These are phyloP conservation scores for Cladorrhinum samala DNA, from an alignment of 495 filamentous ascomycete genomes.

Conservation along the genomic window DNA sequence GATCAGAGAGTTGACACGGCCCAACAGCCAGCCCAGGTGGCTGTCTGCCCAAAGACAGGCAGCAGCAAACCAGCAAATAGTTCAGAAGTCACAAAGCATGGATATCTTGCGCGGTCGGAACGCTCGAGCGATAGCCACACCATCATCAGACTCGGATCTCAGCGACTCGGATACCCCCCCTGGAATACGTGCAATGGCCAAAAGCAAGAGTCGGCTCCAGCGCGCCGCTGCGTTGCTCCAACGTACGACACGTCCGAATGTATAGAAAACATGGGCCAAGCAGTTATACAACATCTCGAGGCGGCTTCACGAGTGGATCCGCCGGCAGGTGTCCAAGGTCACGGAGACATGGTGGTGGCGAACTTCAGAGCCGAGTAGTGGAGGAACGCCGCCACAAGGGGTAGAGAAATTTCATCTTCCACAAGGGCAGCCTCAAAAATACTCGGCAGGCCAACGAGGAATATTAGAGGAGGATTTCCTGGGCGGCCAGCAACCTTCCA, in stretches of 20 bases:
- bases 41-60: constrained; percentile 6
- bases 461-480: too few species aligned
- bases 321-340: not conserved
- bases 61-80: not conserved
- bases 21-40: constrained; percentile 4
- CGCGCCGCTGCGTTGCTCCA: constrained; percentile 21
- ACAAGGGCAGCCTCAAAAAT: too few species aligned
- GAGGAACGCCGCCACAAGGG: too few species aligned
- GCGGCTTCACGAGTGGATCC: not conserved
- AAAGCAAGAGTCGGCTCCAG: constrained; percentile 17
- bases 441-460: too few species aligned
- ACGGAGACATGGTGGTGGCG: not conserved
- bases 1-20: not conserved
- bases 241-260: constrained; percentile 11
- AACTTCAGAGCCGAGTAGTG: not conserved
- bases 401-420: too few species aligned
- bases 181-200: constrained; percentile 1
- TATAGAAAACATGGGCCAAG: constrained; percentile 8
- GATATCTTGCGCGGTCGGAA: not conserved
- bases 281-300: not conserved
- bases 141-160: constrained; percentile 2
- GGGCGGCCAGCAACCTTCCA: too few species aligned
- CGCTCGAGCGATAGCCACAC: not conserved
- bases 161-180: constrained; percentile 14
- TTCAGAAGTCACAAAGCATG: constrained; percentile 7